Evolutionary conservation across 2,329 filamentous ascomycete genomes (phyloP), one percentile per base, ranked within the genome.

Genomic region (Clonostachys rosea): DNA sequence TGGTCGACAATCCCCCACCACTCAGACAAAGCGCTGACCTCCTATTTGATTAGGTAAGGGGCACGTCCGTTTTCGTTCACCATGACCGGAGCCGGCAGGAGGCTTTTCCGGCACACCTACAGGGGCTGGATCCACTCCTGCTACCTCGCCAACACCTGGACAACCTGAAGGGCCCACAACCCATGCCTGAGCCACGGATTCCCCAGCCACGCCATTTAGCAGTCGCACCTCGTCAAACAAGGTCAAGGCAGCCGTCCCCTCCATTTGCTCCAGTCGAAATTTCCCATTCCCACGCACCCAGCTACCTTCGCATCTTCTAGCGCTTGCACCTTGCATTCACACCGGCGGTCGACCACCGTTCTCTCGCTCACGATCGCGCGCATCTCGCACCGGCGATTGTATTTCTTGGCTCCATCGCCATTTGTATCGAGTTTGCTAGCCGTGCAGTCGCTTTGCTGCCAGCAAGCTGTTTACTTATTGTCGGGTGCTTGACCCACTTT

Each of bases 131-230:
- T 30, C 24, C 24, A 42, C 16, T 20, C 40, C 14, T 20, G 40
- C 42, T 34, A 43, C 20, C 42, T n/a, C 14, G 24, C 24, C 42
- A 43, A 33, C 14, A 20, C n/a, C 37, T 18, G 16, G 30, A 17
- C 18, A n/a, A 18, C 34, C n/a, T 18, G 6, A 43, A 16, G 42
- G 14, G 6, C 41, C 11, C 16, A 43, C 13, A 33, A 13, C n/a
- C 16, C 14, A 42, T 30, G 18, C 42, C 17, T 24, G 34, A 39
- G 44, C 44, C 34, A 40, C 42, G 14, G 40, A 33, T 44, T 47
- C 58, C 64, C 66, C 66, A 68, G 66, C 66, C 66, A 68, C 66
- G 60, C 59, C 59, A 59, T 68, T 68, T 60, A n/a, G 59, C 55
- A 51, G 57, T 53, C 61, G 57, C 54, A 49, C 35, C 34, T 43